Evolutionary conservation across 2,329 filamentous ascomycete genomes (phyloP), one percentile per base, ranked within the genome.

Genomic region (Fusarium tupiense): DNA sequence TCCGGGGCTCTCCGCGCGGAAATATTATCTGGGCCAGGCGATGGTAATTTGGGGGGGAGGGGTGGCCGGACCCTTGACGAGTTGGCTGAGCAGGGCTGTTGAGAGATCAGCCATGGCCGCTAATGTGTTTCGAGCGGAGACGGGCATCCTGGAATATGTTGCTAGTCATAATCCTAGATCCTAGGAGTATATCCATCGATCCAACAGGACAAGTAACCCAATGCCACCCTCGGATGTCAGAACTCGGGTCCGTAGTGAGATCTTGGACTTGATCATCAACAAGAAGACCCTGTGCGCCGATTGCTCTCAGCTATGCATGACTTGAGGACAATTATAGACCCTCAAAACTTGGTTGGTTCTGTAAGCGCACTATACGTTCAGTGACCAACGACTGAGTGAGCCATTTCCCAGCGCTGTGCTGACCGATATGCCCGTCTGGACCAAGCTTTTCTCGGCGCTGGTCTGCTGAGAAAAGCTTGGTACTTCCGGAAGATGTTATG

Each of bases 1-100:
- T 82, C 82, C 82, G 83, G 85, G 84, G 82, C 82, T 84, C 82
- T 83, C 83, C 81, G 82, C 82, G 80, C 82, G 85, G 85, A 84
- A 85, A 84, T 86, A 86, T 85, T 83, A 83, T 84, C 81, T 85
- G 79, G 83, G 83, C 82, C 78, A 79, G 77, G 80, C 80, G 37
- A 82, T 83, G 83, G 78, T 80, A 80, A 77, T 80, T 81, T 80
- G 76, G 79, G 75, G 75, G 70, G 74, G 76, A 75, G 80, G 80
- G 80, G 80, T 79, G 78, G 81, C 71, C 80, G 73, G 79, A 82
- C 79, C 83, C 83, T 83, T 80, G 80, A 77, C 81, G 76, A 76
- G 78, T 81, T 77, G 74, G 78, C 75, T 76, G 79, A 79, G 69
- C 79, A 81, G 81, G 80, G 80, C 81, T 82, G 77, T 81, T 79